Conservation (phyloP, 2,329 filamentous ascomycete genomes). For the Pyrenophora seminiperda region DNA sequence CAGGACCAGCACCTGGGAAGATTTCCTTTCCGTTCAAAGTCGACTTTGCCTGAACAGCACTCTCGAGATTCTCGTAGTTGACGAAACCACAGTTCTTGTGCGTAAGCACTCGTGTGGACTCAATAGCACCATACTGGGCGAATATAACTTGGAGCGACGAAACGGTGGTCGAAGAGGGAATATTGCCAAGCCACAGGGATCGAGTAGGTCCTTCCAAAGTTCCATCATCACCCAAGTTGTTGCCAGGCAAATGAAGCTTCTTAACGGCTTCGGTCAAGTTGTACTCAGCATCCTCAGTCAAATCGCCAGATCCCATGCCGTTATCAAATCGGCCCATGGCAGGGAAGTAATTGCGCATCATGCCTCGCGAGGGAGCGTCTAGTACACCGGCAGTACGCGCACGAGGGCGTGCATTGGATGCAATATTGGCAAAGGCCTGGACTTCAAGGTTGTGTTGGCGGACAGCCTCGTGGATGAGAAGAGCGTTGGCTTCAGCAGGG, state of each 20-base stretch:
- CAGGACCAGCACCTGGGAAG: constrained; percentile 92
- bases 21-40: constrained; percentile 96
- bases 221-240: constrained; percentile 75
- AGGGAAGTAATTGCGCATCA: constrained; percentile 72
- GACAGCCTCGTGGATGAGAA: constrained; percentile 72
- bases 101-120: constrained; percentile 89
- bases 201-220: constrained; percentile 88
- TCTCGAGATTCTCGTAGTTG: constrained; percentile 92
- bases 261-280: constrained; percentile 83
- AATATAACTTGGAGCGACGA: constrained; percentile 96
- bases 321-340: constrained; percentile 62
- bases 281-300: constrained; percentile 78
- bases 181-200: constrained; percentile 95
- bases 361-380: constrained; percentile 72
- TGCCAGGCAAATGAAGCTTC: constrained; percentile 63
- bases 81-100: constrained; percentile 99
- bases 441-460: constrained; percentile 92
- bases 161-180: constrained; percentile 94
- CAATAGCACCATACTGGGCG: constrained; percentile 85
- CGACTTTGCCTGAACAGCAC: constrained; percentile 85
- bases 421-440: constrained; percentile 86
- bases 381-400: constrained; percentile 90
- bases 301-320: constrained; percentile 74
- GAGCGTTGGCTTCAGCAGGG: constrained; percentile 63
- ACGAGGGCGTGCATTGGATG: constrained; percentile 79